Evolutionary conservation across 768 basidiomycete species (phyloP).

Genomic region (Gymnopilus dilepis): DNA sequence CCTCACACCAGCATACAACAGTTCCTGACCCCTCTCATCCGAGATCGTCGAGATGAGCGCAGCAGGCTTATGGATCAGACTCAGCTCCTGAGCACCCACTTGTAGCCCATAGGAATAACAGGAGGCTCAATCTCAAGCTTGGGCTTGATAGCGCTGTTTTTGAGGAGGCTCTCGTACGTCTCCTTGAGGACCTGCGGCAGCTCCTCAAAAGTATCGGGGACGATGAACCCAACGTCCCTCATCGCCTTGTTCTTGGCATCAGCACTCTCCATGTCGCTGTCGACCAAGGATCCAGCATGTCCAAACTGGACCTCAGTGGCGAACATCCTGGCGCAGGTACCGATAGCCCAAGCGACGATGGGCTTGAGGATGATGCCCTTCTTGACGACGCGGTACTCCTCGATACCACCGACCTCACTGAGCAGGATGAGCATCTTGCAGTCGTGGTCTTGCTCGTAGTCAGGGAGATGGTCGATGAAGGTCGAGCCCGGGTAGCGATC

Average conservation of each 20-base stretch:
- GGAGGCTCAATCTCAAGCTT: slow-evolving; percentile 87
- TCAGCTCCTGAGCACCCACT: slow-evolving; percentile 99
- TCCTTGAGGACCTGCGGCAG: slow-evolving; percentile 84
- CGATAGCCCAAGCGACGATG: slow-evolving; percentile 99
- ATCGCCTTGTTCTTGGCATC: slow-evolving; percentile 98
- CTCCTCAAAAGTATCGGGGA: slow-evolving; percentile 97
- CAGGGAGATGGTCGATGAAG: slow-evolving; percentile 98
- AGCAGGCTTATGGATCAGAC: slow-evolving; percentile 97
- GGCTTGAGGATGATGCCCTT: slow-evolving; percentile 94
- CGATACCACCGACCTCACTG: slow-evolving; percentile 98
- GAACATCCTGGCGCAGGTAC: slow-evolving; percentile 99
- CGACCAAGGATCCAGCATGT: slow-evolving; percentile 97
- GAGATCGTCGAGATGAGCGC: slow-evolving; percentile 99
- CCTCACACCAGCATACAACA: slow-evolving; percentile 98
- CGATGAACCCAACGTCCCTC: slow-evolving; percentile 93
- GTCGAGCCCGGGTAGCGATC: slow-evolving; percentile 98
- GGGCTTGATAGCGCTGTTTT: slow-evolving; percentile 66
- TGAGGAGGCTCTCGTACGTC: slow-evolving; percentile 85
- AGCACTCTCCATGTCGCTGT: slow-evolving; percentile 96
- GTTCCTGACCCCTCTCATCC: slow-evolving; percentile 98
- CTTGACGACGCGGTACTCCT: slow-evolving; percentile 98
- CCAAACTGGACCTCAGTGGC: slow-evolving; percentile 99
- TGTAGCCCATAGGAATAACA: slow-evolving; percentile 99
- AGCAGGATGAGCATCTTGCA: slow-evolving; percentile 99
- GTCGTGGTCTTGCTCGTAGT: slow-evolving; percentile 95